Conservation (phyloP, 495 filamentous ascomycete species). For the Penicillium coprophilum region DNA sequence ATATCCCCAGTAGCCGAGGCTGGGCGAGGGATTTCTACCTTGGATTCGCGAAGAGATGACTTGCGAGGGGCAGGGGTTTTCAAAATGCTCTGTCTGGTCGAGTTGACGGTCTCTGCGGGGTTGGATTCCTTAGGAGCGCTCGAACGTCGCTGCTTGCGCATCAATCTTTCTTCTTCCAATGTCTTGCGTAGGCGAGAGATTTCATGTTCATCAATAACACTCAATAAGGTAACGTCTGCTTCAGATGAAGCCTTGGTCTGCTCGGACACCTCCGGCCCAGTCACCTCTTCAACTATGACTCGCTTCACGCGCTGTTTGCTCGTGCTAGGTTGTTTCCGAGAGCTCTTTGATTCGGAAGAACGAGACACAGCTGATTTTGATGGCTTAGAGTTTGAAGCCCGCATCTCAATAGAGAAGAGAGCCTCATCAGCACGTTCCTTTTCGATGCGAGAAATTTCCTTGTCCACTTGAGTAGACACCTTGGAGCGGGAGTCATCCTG, state of each 20-base stretch:
- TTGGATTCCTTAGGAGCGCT: conserved; percentile 30
- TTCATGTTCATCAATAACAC: conserved; percentile 49
- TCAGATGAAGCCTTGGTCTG: conserved; percentile 34
- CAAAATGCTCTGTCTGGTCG: conserved; percentile 38
- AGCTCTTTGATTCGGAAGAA: conserved; percentile 19
- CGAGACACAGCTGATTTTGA: conserved; percentile 22
- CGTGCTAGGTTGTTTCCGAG: conserved; percentile 40
- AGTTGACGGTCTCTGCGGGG: conserved; percentile 35
- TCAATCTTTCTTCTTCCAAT: conserved; percentile 49
- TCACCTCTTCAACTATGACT: conserved; percentile 44
- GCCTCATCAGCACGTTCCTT: conserved; percentile 48
- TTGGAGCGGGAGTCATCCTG: conserved; percentile 36
- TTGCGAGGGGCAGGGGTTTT: conserved; percentile 43
- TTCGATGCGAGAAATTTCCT: conserved; percentile 44
- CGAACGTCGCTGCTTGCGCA: conserved; percentile 46
- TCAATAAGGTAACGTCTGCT: conserved; percentile 45
- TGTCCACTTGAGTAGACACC: conserved; percentile 43
- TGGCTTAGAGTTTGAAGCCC: conserved; percentile 25
- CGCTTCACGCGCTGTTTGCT: conserved; percentile 49
- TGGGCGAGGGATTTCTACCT: conserved; percentile 32
- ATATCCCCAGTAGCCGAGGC: conserved; percentile 41
- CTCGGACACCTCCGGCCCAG: conserved; percentile 37
- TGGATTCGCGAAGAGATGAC: conserved; percentile 48
- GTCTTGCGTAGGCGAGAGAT: conserved; percentile 50
- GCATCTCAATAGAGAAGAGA: conserved; percentile 44